A percentile compares a stretch with the other conserved stretches of the same genome.
Evolutionary conservation across 441 rosid species (phyloP).

Genomic region (Viola pubescens): DNA sequence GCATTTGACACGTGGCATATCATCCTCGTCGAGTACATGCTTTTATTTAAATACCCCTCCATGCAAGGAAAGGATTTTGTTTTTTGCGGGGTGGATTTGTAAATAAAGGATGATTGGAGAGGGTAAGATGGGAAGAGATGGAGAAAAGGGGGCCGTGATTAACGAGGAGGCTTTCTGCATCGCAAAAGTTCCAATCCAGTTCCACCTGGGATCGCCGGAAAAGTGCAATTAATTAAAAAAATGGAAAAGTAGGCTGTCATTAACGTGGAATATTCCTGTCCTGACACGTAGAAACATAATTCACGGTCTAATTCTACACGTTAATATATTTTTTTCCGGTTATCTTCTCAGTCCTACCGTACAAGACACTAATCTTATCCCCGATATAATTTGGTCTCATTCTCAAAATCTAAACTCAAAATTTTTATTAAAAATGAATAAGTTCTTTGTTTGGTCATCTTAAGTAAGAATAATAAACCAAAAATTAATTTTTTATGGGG

Average conservation of each 20-base stretch:
- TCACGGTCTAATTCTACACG: too few relatives aligned
- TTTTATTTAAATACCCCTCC: constrained; percentile 15
- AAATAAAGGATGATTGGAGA: background rate
- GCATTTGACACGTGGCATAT: constrained; percentile 55
- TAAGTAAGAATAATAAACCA: too few relatives aligned
- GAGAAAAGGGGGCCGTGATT: constrained; percentile 7
- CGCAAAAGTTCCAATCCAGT: constrained; percentile 4
- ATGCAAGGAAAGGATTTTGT: background rate
- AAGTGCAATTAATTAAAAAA: too few relatives aligned
- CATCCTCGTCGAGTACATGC: constrained; percentile 23
- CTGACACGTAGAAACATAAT: too few relatives aligned
- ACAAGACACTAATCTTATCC: too few relatives aligned
- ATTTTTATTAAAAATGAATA: too few relatives aligned
- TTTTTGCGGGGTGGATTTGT: constrained; percentile 3
- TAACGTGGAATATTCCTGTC: background rate
- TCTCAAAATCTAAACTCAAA: too few relatives aligned
- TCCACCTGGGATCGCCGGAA: constrained; percentile 14
- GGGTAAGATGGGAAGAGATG: constrained; percentile 17
- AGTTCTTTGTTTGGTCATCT: too few relatives aligned
- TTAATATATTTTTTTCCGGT: too few relatives aligned
- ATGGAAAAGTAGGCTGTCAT: background rate
- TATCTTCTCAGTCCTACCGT: too few relatives aligned
- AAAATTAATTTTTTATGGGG: too few relatives aligned
- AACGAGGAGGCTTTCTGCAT: constrained; percentile 4
- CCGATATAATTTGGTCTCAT: too few relatives aligned